Percentiles rank a stretch among this genome's conserved stretches.
phyloP scores from a whole-genome alignment of 768 basidiomycete genomes.

The Cyclocybe cylindracea region DNA sequence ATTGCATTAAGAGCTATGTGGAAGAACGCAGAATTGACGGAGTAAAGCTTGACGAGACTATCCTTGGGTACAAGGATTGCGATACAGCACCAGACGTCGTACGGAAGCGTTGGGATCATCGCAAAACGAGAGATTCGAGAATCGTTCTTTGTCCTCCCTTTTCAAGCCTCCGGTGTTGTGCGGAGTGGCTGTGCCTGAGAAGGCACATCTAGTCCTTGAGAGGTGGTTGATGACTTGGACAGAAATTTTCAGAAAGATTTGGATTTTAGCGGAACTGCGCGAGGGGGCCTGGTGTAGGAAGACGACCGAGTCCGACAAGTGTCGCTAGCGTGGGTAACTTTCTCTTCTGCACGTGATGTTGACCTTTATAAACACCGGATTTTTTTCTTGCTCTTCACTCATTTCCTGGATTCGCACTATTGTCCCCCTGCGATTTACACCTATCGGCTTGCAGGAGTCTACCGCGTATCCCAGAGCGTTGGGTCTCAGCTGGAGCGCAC shows the following conservation, averaged over 20 bases:
- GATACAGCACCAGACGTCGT: constrained; percentile 31
- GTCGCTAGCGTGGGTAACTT: too few species aligned
- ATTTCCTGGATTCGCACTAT: constrained; percentile 14
- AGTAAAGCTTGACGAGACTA: constrained; percentile 17
- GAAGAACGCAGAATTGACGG: constrained; percentile 28
- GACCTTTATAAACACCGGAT: not conserved
- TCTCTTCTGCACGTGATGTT: not conserved
- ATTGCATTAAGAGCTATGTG: constrained; percentile 21
- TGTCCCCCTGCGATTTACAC: constrained; percentile 12
- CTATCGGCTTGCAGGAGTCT: constrained; percentile 13
- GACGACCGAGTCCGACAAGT: too few species aligned
- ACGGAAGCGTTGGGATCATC: constrained; percentile 14
- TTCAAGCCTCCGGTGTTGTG: not conserved
- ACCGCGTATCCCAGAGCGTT: constrained; percentile 12
- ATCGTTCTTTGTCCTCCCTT: not conserved
- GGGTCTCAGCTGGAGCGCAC: constrained; percentile 15
- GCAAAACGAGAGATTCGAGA: not conserved
- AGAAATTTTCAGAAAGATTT: too few species aligned
- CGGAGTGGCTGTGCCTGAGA: not conserved
- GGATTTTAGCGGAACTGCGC: too few species aligned
- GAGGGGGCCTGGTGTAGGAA: too few species aligned
- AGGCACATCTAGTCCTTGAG: too few species aligned
- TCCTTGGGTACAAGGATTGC: constrained; percentile 25
- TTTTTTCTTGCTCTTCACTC: constrained; percentile 7
- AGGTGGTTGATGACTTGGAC: too few species aligned